phyloP scores from a whole-genome alignment of 805 yeast genomes.

The Barnettozyma salicaria region DNA sequence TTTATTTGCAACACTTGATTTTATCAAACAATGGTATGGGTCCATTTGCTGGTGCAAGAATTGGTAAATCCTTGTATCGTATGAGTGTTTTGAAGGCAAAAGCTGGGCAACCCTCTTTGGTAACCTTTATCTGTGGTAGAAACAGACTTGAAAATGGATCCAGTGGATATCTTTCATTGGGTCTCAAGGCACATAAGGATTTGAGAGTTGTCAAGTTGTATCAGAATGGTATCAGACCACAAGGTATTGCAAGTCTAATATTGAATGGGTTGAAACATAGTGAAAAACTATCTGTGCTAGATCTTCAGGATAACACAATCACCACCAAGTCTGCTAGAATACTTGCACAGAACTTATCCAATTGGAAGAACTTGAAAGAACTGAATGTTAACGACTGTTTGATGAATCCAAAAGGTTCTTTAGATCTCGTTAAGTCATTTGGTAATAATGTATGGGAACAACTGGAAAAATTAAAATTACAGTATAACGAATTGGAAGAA shows the following conservation, averaged over 20 bases:
- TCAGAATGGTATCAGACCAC: conserved; percentile 96
- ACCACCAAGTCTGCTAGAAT: conserved; percentile 62
- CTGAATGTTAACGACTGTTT: conserved; percentile 86
- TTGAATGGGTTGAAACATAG: conserved; percentile 63
- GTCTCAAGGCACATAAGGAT: conserved; percentile 72
- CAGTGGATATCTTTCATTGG: conserved; percentile 74
- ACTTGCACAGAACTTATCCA: conserved; percentile 51
- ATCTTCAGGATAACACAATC: conserved; percentile 93
- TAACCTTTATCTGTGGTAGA: conserved; percentile 93
- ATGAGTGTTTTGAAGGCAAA: conserved; percentile 59
- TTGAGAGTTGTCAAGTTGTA: conserved; percentile 73
- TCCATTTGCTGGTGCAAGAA: conserved; percentile 93
- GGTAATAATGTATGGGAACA: conserved; percentile 32
- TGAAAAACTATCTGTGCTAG: conserved; percentile 58
- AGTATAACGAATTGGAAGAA: conserved; percentile 80
- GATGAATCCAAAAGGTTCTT: conserved; percentile 72
- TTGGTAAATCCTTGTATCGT: conserved; percentile 77
- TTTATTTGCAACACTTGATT: conserved; percentile 77
- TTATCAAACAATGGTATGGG: conserved; percentile 97
- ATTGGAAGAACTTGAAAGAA: conserved; percentile 68
- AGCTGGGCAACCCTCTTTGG: conserved; percentile 44
- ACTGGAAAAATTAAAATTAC: conserved; percentile 62
- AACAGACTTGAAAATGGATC: conserved; percentile 97
- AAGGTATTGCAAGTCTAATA: conserved; percentile 75
- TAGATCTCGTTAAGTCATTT: conserved; percentile 45